Conservation (phyloP, 106 monocot species). For the Triglochin maritima region DNA sequence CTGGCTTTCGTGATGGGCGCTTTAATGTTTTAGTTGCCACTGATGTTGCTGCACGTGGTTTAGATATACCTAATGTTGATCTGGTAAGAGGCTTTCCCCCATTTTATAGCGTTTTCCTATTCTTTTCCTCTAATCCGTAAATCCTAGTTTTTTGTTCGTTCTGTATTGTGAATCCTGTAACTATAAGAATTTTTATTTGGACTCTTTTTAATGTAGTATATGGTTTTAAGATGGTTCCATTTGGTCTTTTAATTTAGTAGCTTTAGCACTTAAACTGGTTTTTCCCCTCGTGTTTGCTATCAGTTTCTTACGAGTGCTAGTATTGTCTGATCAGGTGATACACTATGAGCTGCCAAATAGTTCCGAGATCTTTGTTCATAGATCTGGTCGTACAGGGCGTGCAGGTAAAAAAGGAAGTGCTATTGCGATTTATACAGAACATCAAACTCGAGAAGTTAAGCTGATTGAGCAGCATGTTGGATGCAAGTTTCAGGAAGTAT, state of each 20-base stretch:
- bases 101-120: too few species aligned
- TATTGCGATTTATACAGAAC: slow-evolving; percentile 62
- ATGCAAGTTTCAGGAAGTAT: slow-evolving; percentile 75
- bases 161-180: neutral
- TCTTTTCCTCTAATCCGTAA: neutral
- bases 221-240: too few species aligned
- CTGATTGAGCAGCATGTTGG: slow-evolving; percentile 75
- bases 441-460: slow-evolving; percentile 58
- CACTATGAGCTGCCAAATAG: slow-evolving; percentile 86
- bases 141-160: neutral
- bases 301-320: too few species aligned
- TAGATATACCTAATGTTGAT: slow-evolving; percentile 98
- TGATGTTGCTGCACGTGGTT: slow-evolving; percentile 94
- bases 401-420: slow-evolving; percentile 92
- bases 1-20: slow-evolving; percentile 77
- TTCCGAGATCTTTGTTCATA: slow-evolving; percentile 88
- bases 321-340: slow-evolving; percentile 41
- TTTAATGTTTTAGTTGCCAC: slow-evolving; percentile 89
- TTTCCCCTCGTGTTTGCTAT: neutral
- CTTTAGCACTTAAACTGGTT: neutral
- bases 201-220: too few species aligned
- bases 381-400: slow-evolving; percentile 89
- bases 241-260: too few species aligned
- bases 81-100: slow-evolving; percentile 34
- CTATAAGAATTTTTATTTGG: too few species aligned